Evolutionary conservation across 179 eudicot species (phyloP).

Genomic region (Silene coronaria): DNA sequence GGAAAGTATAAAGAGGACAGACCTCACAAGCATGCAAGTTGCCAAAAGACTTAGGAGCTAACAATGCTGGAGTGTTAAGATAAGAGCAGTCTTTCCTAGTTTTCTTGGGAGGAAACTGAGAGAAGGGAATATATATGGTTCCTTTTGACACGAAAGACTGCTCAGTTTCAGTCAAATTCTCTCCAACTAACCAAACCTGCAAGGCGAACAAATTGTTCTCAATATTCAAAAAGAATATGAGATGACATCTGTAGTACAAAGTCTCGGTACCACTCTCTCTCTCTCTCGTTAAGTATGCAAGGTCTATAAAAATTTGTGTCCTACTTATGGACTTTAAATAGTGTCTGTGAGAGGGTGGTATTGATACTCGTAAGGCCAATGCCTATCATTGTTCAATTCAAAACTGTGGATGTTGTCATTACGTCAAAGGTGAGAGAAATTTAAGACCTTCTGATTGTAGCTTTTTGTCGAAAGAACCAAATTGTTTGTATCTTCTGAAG

Average conservation of each 20-base stretch:
- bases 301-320: too few species aligned
- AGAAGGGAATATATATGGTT: conserved; percentile 49
- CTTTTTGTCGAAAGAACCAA: conserved; percentile 31
- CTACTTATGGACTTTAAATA: too few species aligned
- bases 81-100: conserved; percentile 48
- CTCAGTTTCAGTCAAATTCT: conserved; percentile 44
- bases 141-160: conserved; percentile 55
- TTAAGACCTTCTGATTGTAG: conserved; percentile 41
- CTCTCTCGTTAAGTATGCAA: too few species aligned
- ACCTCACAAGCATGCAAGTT: conserved; percentile 58
- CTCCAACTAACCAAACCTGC: conserved; percentile 75
- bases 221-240: too few species aligned
- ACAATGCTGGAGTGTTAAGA: conserved; percentile 37
- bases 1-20: too few species aligned
- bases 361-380: too few species aligned
- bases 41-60: conserved; percentile 39
- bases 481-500: conserved; percentile 26
- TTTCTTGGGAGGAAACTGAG: conserved; percentile 67
- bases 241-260: too few species aligned
- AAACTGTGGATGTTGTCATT: too few species aligned
- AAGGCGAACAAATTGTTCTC: not conserved
- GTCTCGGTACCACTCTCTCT: too few species aligned
- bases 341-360: too few species aligned
- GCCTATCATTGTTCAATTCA: too few species aligned
- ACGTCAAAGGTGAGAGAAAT: not conserved